phyloP scores from a whole-genome alignment of 2,329 filamentous ascomycete species.

The Talaromyces sp. region DNA sequence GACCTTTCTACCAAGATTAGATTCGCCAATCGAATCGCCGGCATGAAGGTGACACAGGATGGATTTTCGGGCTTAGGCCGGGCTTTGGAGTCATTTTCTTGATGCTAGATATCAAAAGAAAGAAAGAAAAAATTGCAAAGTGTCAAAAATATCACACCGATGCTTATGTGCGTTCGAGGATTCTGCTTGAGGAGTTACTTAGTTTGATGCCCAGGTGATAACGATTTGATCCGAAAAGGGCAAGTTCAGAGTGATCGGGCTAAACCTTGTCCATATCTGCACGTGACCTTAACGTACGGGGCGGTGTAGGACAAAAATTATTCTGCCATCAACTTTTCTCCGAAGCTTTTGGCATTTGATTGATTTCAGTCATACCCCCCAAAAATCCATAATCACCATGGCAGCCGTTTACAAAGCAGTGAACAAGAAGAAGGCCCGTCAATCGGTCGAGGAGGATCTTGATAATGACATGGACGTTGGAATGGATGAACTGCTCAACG shows the following conservation, averaged over 20 bases:
- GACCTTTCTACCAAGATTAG: slow-evolving; percentile 51
- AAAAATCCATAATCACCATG: slow-evolving; percentile 51
- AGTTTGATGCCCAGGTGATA: too few species aligned
- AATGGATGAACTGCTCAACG: slow-evolving; percentile 40
- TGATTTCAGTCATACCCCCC: slow-evolving; percentile 13
- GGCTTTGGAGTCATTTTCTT: slow-evolving; percentile 9
- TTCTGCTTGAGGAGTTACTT: too few species aligned
- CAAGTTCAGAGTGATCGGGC: too few species aligned
- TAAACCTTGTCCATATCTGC: slow-evolving; percentile 2
- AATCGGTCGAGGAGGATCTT: slow-evolving; percentile 52
- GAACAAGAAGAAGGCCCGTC: slow-evolving; percentile 59
- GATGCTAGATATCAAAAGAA: background rate
- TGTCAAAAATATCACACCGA: too few species aligned
- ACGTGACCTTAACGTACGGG: slow-evolving; percentile 24
- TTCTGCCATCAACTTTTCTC: slow-evolving; percentile 42
- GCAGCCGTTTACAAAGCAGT: slow-evolving; percentile 75
- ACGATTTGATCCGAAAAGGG: too few species aligned
- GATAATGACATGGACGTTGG: slow-evolving; percentile 47
- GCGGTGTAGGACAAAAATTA: slow-evolving; percentile 40
- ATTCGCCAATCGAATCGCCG: slow-evolving; percentile 69
- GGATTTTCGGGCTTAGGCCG: slow-evolving; percentile 61
- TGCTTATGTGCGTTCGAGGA: too few species aligned
- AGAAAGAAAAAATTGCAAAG: too few species aligned
- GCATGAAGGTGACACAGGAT: slow-evolving; percentile 67
- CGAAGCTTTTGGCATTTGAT: slow-evolving; percentile 19